phyloP scores from a whole-genome alignment of 2,329 filamentous ascomycete genomes.

The Nigrograna mackinnonii region DNA sequence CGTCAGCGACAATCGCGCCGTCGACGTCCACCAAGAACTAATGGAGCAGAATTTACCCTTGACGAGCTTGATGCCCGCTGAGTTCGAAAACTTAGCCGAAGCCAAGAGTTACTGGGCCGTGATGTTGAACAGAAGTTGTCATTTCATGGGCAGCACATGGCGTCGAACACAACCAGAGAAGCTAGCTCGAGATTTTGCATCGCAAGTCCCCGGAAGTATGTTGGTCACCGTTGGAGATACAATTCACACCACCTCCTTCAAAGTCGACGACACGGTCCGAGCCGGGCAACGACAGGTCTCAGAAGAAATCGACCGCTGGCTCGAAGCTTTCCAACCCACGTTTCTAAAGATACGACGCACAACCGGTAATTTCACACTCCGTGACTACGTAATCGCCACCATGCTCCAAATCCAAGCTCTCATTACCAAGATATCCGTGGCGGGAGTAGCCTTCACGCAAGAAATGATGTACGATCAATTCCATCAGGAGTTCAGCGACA shows the following conservation, averaged over 20 bases:
- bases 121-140: conserved; percentile 10
- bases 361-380: not conserved
- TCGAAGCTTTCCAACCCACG: conserved; percentile 10
- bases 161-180: conserved; percentile 3
- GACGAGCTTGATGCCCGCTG: conserved; percentile 5
- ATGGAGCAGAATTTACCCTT: conserved; percentile 8
- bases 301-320: conserved; percentile 10
- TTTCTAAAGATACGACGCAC: conserved; percentile 5
- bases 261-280: conserved; percentile 4
- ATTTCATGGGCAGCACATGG: conserved; percentile 14
- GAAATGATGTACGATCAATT: conserved; percentile 12
- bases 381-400: conserved; percentile 9
- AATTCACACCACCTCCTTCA: conserved; percentile 9
- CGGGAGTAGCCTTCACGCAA: conserved; percentile 8
- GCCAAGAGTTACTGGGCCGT: conserved; percentile 13
- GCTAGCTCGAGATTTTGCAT: conserved; percentile 5
- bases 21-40: conserved; percentile 3
- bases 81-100: conserved; percentile 7
- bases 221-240: conserved; percentile 8
- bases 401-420: conserved; percentile 17
- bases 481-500: conserved; percentile 8
- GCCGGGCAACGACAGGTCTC: conserved; percentile 1
- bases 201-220: conserved; percentile 6
- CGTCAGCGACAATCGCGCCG: conserved; percentile 6
- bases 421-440: conserved; percentile 7